Conservation (phyloP, 306 rosid genomes). For the Castanea crenata region DNA sequence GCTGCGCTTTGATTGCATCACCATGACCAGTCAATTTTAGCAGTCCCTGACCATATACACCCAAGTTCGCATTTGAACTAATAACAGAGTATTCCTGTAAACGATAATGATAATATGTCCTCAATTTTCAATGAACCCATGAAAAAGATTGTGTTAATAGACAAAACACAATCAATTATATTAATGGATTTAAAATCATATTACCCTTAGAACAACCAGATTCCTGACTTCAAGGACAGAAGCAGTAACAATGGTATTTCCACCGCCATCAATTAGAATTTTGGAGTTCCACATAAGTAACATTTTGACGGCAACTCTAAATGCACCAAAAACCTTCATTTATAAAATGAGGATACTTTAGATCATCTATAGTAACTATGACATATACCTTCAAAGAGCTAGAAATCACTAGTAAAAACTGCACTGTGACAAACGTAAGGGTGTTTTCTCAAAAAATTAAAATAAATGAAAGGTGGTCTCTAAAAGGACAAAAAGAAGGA, state of each 20-base stretch:
- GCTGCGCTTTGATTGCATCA: slow-evolving; percentile 92
- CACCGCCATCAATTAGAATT: slow-evolving; percentile 84
- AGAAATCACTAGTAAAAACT: slow-evolving; percentile 18
- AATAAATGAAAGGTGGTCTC: not conserved
- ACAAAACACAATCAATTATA: slow-evolving; percentile 16
- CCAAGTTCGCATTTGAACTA: slow-evolving; percentile 86
- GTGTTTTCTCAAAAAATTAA: not conserved
- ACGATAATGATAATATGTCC: slow-evolving; percentile 22
- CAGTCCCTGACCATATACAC: slow-evolving; percentile 93
- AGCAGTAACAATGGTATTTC: slow-evolving; percentile 73
- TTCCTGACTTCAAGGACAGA: slow-evolving; percentile 96
- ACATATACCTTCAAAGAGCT: slow-evolving; percentile 13
- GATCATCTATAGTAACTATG: slow-evolving; percentile 14
- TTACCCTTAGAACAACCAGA: slow-evolving; percentile 90
- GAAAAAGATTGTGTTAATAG: slow-evolving; percentile 15
- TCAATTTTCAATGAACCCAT: slow-evolving; percentile 27
- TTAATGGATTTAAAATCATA: slow-evolving; percentile 21
- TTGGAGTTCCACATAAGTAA: slow-evolving; percentile 92
- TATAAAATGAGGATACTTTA: slow-evolving; percentile 21
- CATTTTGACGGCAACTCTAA: slow-evolving; percentile 95
- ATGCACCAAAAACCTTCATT: slow-evolving; percentile 95
- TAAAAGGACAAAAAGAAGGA: not conserved
- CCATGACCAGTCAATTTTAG: slow-evolving; percentile 85
- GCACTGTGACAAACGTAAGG: not conserved
- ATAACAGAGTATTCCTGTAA: slow-evolving; percentile 88